phyloP scores from a whole-genome alignment of 2,329 filamentous ascomycete genomes.

The Falciphora oryzae region DNA sequence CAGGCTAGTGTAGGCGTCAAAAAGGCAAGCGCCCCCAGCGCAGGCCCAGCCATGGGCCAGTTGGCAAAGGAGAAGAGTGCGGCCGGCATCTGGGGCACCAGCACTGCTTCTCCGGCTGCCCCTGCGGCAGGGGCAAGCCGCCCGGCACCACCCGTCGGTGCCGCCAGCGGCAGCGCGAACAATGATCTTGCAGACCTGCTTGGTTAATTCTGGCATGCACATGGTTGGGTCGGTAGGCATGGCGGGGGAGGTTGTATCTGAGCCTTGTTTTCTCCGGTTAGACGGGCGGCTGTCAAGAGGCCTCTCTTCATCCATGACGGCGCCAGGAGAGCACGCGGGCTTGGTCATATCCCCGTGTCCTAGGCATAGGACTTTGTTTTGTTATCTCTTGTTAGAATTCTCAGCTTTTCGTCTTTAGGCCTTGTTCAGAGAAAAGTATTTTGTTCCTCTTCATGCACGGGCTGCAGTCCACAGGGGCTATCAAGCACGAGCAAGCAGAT shows the following conservation, averaged over 20 bases:
- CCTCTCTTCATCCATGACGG: neutral
- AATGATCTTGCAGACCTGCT: neutral
- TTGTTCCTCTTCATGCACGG: neutral
- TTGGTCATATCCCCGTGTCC: neutral
- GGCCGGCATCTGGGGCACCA: conserved; percentile 85
- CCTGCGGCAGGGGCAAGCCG: neutral
- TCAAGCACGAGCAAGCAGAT: too few relatives aligned
- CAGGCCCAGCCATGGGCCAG: conserved; percentile 78
- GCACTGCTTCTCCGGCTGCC: neutral
- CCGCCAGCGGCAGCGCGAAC: neutral
- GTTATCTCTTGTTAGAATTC: neutral
- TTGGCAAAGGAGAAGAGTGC: conserved; percentile 97
- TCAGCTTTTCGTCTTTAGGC: neutral
- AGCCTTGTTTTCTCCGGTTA: neutral
- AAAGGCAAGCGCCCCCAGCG: conserved; percentile 58
- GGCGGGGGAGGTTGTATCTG: neutral
- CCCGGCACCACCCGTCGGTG: neutral
- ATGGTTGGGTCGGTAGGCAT: neutral
- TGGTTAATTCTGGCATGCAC: neutral
- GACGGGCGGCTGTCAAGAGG: neutral
- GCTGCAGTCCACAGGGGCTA: too few relatives aligned
- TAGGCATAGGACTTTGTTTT: neutral
- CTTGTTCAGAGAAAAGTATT: neutral
- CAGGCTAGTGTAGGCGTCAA: conserved; percentile 68
- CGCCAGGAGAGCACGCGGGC: too few relatives aligned